These are phyloP conservation scores for Brettanomyces naardenensis DNA, from an alignment of 805 yeast genomes.

Conservation along the genomic window DNA sequence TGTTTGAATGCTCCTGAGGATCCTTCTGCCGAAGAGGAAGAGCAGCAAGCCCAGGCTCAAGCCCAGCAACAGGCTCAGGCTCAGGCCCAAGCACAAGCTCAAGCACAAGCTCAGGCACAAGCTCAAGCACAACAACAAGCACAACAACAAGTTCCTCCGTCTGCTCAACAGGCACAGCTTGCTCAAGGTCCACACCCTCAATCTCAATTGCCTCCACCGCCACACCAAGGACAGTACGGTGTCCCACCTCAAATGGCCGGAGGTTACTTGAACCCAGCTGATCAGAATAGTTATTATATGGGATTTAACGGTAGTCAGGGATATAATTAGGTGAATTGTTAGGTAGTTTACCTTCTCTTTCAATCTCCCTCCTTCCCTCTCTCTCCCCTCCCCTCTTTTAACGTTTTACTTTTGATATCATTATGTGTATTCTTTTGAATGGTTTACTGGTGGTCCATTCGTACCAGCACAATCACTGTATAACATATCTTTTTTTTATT, in stretches of 20 bases:
- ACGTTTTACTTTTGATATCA: background rate
- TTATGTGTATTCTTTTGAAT: background rate
- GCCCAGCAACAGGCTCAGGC: slow-evolving; percentile 26
- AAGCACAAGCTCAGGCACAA: slow-evolving; percentile 29
- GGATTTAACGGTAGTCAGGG: slow-evolving; percentile 23
- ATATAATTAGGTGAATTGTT: slow-evolving; percentile 11
- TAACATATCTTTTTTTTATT: too few species aligned
- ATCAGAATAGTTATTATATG: slow-evolving; percentile 21
- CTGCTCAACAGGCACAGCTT: slow-evolving; percentile 23
- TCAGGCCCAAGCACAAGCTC: slow-evolving; percentile 41
- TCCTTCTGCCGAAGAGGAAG: slow-evolving; percentile 52
- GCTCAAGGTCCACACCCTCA: slow-evolving; percentile 17
- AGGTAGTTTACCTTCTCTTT: slow-evolving; percentile 1
- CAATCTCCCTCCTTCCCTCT: background rate
- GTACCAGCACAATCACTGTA: background rate
- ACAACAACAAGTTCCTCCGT: slow-evolving; percentile 27
- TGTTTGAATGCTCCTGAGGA: slow-evolving; percentile 97
- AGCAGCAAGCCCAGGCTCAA: slow-evolving; percentile 26
- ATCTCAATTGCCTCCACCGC: slow-evolving; percentile 9
- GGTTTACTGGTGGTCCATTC: too few species aligned
- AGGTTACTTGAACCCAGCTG: slow-evolving; percentile 20
- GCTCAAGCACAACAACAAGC: slow-evolving; percentile 26
- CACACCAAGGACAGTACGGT: slow-evolving; percentile 18
- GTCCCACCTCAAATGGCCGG: slow-evolving; percentile 21
- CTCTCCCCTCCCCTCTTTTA: background rate